Evolutionary conservation across 2,329 filamentous ascomycete species (phyloP).

Genomic region (Aspergillus sp.): DNA sequence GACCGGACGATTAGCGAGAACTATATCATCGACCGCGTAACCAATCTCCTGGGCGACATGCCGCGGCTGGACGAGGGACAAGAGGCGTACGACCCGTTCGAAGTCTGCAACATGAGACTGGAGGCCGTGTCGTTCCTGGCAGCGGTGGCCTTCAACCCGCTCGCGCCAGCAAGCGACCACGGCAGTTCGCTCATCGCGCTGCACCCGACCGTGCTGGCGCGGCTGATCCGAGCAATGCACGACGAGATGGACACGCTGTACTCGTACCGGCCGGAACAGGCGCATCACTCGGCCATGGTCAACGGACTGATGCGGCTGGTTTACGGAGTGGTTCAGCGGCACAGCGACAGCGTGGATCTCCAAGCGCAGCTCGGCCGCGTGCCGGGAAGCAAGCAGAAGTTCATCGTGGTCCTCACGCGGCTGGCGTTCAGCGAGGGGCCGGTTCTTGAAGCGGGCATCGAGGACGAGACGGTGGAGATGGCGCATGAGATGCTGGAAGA

Average conservation of each 20-base stretch:
- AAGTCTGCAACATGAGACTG: slow-evolving; percentile 35
- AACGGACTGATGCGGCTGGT: slow-evolving; percentile 54
- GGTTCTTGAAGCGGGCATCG: slow-evolving; percentile 66
- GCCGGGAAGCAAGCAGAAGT: slow-evolving; percentile 68
- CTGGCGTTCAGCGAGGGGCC: slow-evolving; percentile 78
- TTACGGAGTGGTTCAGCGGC: slow-evolving; percentile 49
- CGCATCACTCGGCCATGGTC: slow-evolving; percentile 44
- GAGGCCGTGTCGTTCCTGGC: slow-evolving; percentile 37
- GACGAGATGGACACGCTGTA: slow-evolving; percentile 59
- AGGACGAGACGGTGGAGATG: slow-evolving; percentile 66
- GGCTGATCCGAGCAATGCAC: slow-evolving; percentile 65
- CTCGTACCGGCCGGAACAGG: slow-evolving; percentile 35
- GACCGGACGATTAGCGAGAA: slow-evolving; percentile 35
- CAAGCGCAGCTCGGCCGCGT: slow-evolving; percentile 61
- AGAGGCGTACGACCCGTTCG: slow-evolving; percentile 26
- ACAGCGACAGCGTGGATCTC: slow-evolving; percentile 57
- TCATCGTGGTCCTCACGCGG: slow-evolving; percentile 68
- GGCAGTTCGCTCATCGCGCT: slow-evolving; percentile 55
- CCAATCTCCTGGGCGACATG: slow-evolving; percentile 47
- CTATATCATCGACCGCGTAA: slow-evolving; percentile 48
- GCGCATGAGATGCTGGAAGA: slow-evolving; percentile 75
- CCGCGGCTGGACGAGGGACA: slow-evolving; percentile 38
- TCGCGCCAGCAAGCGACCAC: slow-evolving; percentile 52
- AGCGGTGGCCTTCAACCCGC: slow-evolving; percentile 32
- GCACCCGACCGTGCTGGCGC: slow-evolving; percentile 61